Conservation (phyloP, 1,284 basidiomycete species). For the Ustilago sp. region DNA sequence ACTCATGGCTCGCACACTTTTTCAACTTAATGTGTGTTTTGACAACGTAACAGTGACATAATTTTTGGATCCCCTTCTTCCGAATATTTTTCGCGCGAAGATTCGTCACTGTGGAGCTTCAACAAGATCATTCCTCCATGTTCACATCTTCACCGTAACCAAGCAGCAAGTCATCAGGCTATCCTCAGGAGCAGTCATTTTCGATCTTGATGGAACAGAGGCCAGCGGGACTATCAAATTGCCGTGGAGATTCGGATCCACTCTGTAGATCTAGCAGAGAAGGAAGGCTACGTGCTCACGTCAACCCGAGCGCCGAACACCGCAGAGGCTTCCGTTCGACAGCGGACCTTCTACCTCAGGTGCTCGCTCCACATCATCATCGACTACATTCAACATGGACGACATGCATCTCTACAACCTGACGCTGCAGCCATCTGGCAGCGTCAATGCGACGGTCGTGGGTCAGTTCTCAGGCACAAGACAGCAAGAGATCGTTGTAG, state of each 20-base stretch:
- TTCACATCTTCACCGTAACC: not conserved
- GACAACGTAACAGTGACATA: not conserved
- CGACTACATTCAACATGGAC: slow-evolving; percentile 15
- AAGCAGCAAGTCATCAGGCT: not conserved
- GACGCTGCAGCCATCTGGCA: slow-evolving; percentile 61
- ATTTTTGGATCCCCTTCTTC: slow-evolving; percentile 17
- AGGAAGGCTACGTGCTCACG: not conserved
- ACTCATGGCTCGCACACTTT: not conserved
- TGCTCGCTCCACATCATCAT: too few species aligned
- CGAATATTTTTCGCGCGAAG: slow-evolving; percentile 37
- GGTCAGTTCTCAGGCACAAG: slow-evolving; percentile 67
- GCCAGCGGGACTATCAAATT: not conserved
- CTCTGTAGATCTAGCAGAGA: not conserved
- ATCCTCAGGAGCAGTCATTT: not conserved
- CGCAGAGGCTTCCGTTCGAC: not conserved
- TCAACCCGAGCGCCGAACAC: not conserved
- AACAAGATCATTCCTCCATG: slow-evolving; percentile 5
- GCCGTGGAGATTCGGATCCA: not conserved
- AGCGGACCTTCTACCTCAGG: not conserved
- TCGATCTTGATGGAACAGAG: not conserved
- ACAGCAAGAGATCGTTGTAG: slow-evolving; percentile 67
- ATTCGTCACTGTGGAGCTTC: slow-evolving; percentile 8
- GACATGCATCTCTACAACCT: slow-evolving; percentile 68
- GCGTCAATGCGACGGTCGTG: slow-evolving; percentile 62
- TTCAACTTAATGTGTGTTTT: not conserved